phyloP scores from a whole-genome alignment of 257 asterid species.

The Solanum appendiculatum region DNA sequence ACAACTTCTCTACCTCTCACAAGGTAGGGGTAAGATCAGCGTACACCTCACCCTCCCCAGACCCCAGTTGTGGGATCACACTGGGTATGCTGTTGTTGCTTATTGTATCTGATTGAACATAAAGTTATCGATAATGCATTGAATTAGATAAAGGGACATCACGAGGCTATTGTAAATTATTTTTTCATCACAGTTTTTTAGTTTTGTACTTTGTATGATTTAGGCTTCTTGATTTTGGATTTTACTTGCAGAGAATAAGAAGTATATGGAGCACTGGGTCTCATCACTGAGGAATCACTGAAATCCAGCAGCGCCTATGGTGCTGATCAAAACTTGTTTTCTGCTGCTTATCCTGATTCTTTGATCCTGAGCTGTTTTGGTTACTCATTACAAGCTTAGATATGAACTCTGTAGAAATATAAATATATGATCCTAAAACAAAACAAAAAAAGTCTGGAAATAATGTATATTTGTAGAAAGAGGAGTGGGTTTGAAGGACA shows the following conservation, averaged over 20 bases:
- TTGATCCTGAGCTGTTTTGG: background rate
- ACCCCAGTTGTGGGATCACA: background rate
- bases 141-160: background rate
- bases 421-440: background rate
- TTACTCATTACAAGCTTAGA: background rate
- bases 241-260: slow-evolving; percentile 29
- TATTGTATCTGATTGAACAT: background rate
- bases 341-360: slow-evolving; percentile 1
- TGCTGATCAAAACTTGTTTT: background rate
- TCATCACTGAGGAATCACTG: slow-evolving; percentile 23
- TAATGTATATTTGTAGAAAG: background rate
- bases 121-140: background rate
- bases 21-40: background rate
- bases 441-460: background rate
- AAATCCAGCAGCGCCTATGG: background rate
- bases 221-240: background rate
- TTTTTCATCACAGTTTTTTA: background rate
- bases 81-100: background rate
- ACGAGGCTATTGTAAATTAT: too few species aligned
- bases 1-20: background rate
- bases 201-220: background rate
- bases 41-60: background rate
- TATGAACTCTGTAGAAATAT: background rate
- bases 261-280: slow-evolving; percentile 35
- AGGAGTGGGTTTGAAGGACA: background rate